These are phyloP conservation scores for Oenanthe sinensis DNA, from an alignment of 129 eudicot species.

Conservation along the genomic window DNA sequence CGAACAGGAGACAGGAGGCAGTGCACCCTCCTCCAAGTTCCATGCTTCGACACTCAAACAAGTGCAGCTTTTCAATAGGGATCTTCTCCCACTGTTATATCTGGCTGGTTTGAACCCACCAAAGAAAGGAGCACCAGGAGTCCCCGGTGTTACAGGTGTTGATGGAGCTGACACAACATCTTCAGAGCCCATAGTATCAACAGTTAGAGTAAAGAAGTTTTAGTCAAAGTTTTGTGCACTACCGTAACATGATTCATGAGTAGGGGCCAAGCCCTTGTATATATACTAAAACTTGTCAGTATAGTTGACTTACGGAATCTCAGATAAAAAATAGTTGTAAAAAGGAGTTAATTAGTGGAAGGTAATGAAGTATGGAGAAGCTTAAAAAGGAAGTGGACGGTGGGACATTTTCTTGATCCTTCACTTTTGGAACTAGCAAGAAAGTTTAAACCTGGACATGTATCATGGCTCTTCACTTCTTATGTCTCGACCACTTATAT, in stretches of 20 bases:
- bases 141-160: constrained; percentile 83
- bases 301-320: constrained; percentile 55
- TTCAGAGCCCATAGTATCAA: constrained; percentile 46
- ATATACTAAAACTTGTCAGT: constrained; percentile 15
- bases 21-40: constrained; percentile 60
- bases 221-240: constrained; percentile 13
- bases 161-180: constrained; percentile 66
- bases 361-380: constrained; percentile 20
- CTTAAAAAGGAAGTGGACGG: constrained; percentile 38
- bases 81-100: constrained; percentile 29
- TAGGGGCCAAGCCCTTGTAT: constrained; percentile 1
- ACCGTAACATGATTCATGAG: constrained; percentile 1
- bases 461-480: constrained; percentile 45
- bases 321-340: constrained; percentile 18
- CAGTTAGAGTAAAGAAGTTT: constrained; percentile 2
- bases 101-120: constrained; percentile 54
- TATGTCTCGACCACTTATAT: constrained; percentile 33
- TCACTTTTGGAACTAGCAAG: constrained; percentile 17
- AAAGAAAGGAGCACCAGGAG: constrained; percentile 88
- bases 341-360: constrained; percentile 35
- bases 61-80: constrained; percentile 62
- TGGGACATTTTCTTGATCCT: constrained; percentile 26
- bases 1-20: constrained; percentile 70
- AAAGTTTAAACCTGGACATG: constrained; percentile 30
- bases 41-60: constrained; percentile 72